Evolutionary conservation across 306 rosid genomes (phyloP).

Genomic region (Prunus salicina): DNA sequence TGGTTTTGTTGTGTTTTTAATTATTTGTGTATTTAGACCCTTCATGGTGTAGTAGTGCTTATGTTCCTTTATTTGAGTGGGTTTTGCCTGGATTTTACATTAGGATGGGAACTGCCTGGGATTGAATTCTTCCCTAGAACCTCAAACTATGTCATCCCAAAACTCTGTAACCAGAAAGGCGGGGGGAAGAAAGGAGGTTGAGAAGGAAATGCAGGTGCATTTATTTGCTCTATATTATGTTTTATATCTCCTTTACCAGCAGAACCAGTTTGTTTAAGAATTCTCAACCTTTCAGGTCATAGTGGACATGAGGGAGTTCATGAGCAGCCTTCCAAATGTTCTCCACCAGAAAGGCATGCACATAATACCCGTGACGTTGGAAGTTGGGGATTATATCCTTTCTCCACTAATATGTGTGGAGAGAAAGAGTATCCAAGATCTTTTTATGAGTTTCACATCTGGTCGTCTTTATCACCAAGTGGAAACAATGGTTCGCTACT

Average conservation of each 20-base stretch:
- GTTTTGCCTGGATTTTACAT: slow-evolving; percentile 24
- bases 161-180: slow-evolving; percentile 84
- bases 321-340: slow-evolving; percentile 99
- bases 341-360: slow-evolving; percentile 96
- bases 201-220: slow-evolving; percentile 80
- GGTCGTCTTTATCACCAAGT: slow-evolving; percentile 97
- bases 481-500: slow-evolving; percentile 92
- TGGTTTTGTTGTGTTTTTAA: neutral
- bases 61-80: slow-evolving; percentile 14
- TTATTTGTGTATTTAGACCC: too few species aligned
- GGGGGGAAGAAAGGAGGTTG: slow-evolving; percentile 81
- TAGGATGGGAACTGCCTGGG: slow-evolving; percentile 75
- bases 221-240: slow-evolving; percentile 12
- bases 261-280: slow-evolving; percentile 11
- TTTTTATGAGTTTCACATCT: slow-evolving; percentile 91
- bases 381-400: slow-evolving; percentile 96
- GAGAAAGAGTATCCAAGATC: slow-evolving; percentile 98
- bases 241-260: slow-evolving; percentile 14
- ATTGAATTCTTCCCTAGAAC: slow-evolving; percentile 52
- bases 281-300: slow-evolving; percentile 64
- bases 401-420: slow-evolving; percentile 95
- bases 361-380: slow-evolving; percentile 86
- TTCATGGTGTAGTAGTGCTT: neutral
- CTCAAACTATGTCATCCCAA: slow-evolving; percentile 44
- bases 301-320: slow-evolving; percentile 98